These are phyloP conservation scores for Coniochaeta pulveracea DNA, from an alignment of 2,329 filamentous ascomycete genomes.

Conservation along the genomic window DNA sequence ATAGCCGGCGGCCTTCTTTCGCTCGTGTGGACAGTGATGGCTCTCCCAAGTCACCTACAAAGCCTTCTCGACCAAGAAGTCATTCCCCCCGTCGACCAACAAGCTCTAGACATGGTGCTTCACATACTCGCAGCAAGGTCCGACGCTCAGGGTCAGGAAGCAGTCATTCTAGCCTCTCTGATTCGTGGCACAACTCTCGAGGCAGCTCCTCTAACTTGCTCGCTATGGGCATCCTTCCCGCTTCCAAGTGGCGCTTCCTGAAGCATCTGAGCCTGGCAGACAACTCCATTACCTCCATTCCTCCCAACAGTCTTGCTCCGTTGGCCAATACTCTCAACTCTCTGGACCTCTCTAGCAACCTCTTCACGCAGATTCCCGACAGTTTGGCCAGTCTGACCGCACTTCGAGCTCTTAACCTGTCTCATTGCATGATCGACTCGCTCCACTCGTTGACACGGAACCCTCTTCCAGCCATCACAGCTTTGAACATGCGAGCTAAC, in stretches of 20 bases:
- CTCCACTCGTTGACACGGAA: slow-evolving; percentile 77
- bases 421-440: slow-evolving; percentile 95
- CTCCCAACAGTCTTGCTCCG: slow-evolving; percentile 63
- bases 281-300: slow-evolving; percentile 76
- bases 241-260: slow-evolving; percentile 90
- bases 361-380: slow-evolving; percentile 91
- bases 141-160: slow-evolving; percentile 84
- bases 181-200: slow-evolving; percentile 52
- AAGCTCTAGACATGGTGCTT: slow-evolving; percentile 61
- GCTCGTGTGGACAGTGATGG: slow-evolving; percentile 37
- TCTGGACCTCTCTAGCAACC: slow-evolving; percentile 82
- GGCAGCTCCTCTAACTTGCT: slow-evolving; percentile 73
- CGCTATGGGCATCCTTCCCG: slow-evolving; percentile 58
- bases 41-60: slow-evolving; percentile 27
- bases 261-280: slow-evolving; percentile 86
- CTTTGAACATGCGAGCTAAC: slow-evolving; percentile 83
- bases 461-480: slow-evolving; percentile 85
- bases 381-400: slow-evolving; percentile 76
- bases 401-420: slow-evolving; percentile 85
- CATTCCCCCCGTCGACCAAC: slow-evolving; percentile 69
- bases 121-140: slow-evolving; percentile 61
- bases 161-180: slow-evolving; percentile 69
- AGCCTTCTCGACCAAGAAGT: slow-evolving; percentile 52
- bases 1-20: slow-evolving; percentile 30
- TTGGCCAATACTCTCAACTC: slow-evolving; percentile 83